Conservation (phyloP, 352 stramenopile species). For the Pythium dissimile region DNA sequence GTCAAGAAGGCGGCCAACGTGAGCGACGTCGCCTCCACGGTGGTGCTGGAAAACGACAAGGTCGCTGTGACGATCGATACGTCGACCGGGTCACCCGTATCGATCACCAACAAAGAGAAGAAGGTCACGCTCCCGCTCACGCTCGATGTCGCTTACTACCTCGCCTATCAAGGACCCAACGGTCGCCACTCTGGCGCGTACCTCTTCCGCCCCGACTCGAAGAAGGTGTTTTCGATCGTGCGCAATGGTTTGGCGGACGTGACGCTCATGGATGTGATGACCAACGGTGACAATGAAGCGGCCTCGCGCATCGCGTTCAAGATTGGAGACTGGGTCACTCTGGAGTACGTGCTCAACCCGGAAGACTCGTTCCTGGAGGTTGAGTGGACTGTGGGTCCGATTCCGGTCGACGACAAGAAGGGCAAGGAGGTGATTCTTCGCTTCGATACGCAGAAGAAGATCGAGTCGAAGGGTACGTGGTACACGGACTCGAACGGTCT, state of each 20-base stretch:
- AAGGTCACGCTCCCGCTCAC: slow-evolving; percentile 55
- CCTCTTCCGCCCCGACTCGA: slow-evolving; percentile 92
- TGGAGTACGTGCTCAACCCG: slow-evolving; percentile 88
- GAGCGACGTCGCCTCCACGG: neutral
- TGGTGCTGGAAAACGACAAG: slow-evolving; percentile 63
- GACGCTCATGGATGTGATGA: slow-evolving; percentile 37
- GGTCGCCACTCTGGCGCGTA: slow-evolving; percentile 94
- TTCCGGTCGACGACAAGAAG: slow-evolving; percentile 69
- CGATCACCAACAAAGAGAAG: slow-evolving; percentile 68
- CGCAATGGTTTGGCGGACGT: slow-evolving; percentile 23
- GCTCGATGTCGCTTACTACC: slow-evolving; percentile 61
- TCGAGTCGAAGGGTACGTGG: slow-evolving; percentile 47
- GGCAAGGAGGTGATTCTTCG: slow-evolving; percentile 97
- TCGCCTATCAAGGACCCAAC: slow-evolving; percentile 41
- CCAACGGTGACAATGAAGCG: slow-evolving; percentile 23
- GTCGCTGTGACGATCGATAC: slow-evolving; percentile 52
- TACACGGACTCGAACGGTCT: slow-evolving; percentile 97
- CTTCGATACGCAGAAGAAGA: slow-evolving; percentile 66
- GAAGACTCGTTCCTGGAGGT: slow-evolving; percentile 90
- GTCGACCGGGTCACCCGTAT: slow-evolving; percentile 47
- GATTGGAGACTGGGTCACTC: slow-evolving; percentile 86
- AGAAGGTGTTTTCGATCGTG: slow-evolving; percentile 49
- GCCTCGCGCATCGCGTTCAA: slow-evolving; percentile 60
- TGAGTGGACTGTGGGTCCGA: slow-evolving; percentile 90
- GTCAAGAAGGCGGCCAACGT: neutral